phyloP scores from a whole-genome alignment of 345 rosid genomes.

The Aquilaria sinensis region DNA sequence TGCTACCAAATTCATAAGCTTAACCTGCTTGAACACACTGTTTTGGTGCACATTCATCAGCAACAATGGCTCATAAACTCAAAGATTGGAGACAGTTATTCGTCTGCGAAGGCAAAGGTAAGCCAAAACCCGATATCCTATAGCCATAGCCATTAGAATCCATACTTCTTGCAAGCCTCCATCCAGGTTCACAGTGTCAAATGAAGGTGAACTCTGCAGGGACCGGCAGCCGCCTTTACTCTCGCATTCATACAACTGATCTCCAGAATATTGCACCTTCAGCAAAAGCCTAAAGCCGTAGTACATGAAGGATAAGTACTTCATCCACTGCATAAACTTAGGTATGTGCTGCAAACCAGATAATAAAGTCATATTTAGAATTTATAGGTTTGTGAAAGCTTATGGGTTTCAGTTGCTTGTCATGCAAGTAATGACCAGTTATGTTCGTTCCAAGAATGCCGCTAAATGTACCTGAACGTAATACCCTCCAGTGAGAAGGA shows the following conservation, averaged over 20 bases:
- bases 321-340: conserved; percentile 37
- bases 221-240: conserved; percentile 71
- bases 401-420: no score
- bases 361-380: not conserved
- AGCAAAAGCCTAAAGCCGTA: conserved; percentile 82
- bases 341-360: conserved; percentile 37
- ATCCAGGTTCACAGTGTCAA: conserved; percentile 62
- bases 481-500: conserved; percentile 97
- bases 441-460: no score
- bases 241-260: conserved; percentile 62
- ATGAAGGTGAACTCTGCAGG: conserved; percentile 73
- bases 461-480: conserved; percentile 62
- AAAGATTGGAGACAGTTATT: conserved; percentile 55
- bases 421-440: no score
- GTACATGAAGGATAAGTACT: conserved; percentile 35
- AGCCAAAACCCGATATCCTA: conserved; percentile 58
- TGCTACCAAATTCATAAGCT: no score
- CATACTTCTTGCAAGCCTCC: conserved; percentile 92
- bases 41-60: no score
- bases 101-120: conserved; percentile 66
- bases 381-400: not conserved
- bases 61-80: conserved; percentile 4
- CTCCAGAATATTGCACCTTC: conserved; percentile 78
- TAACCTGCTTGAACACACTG: no score
- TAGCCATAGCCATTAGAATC: conserved; percentile 77